Conservation (phyloP, 257 asterid species). For the Nicotiana noctiflora region DNA sequence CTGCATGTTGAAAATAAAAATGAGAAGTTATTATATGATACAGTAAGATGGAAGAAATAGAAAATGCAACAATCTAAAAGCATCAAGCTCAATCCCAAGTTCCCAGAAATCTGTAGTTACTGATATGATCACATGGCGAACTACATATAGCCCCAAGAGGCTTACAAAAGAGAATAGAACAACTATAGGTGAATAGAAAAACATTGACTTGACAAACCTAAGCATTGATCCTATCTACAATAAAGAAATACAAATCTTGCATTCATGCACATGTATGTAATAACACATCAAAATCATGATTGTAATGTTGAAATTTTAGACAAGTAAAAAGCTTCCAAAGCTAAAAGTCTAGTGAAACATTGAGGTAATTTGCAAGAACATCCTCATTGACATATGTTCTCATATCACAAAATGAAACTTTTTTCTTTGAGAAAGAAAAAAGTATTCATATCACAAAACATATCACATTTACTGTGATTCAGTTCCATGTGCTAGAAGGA, state of each 20-base stretch:
- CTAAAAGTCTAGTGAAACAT: neutral
- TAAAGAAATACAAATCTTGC: neutral
- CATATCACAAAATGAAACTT: neutral
- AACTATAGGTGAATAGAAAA: neutral
- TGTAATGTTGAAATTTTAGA: neutral
- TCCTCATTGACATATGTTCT: neutral
- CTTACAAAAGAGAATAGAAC: neutral
- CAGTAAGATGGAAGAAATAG: neutral
- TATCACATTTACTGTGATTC: neutral
- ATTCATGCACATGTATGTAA: neutral
- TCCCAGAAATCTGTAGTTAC: neutral
- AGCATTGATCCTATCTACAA: neutral
- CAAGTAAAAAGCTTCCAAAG: neutral
- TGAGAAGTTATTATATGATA: neutral
- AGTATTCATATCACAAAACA: neutral
- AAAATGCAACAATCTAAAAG: neutral
- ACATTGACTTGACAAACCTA: neutral
- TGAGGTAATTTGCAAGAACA: neutral
- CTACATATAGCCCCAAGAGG: neutral
- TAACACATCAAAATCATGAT: neutral
- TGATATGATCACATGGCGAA: neutral
- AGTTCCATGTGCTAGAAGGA: neutral
- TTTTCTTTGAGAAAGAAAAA: too few relatives aligned
- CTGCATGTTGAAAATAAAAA: conserved; percentile 34
- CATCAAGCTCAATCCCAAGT: neutral